Base-by-base conservation (phyloP, 129 eudicot genomes). In the Oenanthe sinensis region DNA sequence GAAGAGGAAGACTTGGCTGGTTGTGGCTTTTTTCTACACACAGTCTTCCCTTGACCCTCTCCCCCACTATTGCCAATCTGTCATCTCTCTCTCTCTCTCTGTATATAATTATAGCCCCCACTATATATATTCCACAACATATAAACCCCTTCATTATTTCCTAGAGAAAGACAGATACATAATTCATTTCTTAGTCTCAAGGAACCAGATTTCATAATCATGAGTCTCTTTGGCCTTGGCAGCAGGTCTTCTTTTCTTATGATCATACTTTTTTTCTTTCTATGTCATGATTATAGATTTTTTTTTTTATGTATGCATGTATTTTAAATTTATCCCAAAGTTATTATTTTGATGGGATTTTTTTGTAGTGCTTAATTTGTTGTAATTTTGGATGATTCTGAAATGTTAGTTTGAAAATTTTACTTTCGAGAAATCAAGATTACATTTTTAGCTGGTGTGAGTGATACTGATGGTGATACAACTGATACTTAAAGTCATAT, bases 201-300 rank as follows among this genome's bases (percentile, higher is more conserved):
- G 54, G 36, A 69, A 12, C n/a, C 67, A 40, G 68, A 54, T 54
- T 54, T 8, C n/a, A 71, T 47, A 24, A 75, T 55, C 87, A 89
- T 89, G 93, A 86, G 90, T 85, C 90, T 89, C 81, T 89, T 86
- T 43, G 90, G 93, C 79, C 87, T 89, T 52, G 92, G 92, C 74
- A 85, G 87, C 90, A 89, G 92, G 92, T 89, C 49, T 11, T 44
- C 2, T 50, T 69, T 30, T 40, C n/a, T 52, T 52, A 33, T 55
- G 62, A 17, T 58, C 44, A 47, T 50, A 36, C 36, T 30, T 44
- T 62, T 28, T 6, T 16, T 44, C 26, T 43, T 17, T 52, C 9
- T 52, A 52, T 52, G 5, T 22, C 12, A 9, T 13, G 36, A 78
- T 49, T 74, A 77, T 75, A 20, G 81, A 7, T 17, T 14, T 47